Conservation (phyloP, 164 flowering plant genomes). For the Magnolia sinica region DNA sequence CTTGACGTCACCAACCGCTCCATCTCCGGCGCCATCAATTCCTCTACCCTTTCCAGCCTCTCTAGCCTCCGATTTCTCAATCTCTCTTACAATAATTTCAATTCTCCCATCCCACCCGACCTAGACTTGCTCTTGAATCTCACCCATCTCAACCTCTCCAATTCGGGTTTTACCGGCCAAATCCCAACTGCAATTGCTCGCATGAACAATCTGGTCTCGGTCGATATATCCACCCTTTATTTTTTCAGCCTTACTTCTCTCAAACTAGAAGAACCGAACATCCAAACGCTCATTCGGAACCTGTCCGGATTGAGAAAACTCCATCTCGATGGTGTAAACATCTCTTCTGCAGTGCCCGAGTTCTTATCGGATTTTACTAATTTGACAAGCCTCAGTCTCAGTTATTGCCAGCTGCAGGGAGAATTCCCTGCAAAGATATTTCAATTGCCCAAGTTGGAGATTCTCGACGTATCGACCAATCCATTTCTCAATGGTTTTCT, state of each 20-base stretch:
- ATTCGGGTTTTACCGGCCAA: slow-evolving; percentile 42
- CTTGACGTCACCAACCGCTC: slow-evolving; percentile 32
- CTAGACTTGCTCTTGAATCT: slow-evolving; percentile 35
- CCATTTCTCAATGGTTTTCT: slow-evolving; percentile 23
- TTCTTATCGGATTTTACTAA: too few species aligned
- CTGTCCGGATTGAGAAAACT: slow-evolving; percentile 26
- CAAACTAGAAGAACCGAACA: background rate
- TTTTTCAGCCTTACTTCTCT: background rate
- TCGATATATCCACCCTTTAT: slow-evolving; percentile 10
- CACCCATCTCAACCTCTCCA: slow-evolving; percentile 10
- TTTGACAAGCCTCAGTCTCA: too few species aligned
- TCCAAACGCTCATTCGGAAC: slow-evolving; percentile 8
- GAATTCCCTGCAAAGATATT: too few species aligned
- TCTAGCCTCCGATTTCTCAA: slow-evolving; percentile 29
- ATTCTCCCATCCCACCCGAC: slow-evolving; percentile 29
- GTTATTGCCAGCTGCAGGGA: too few species aligned
- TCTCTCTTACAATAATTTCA: slow-evolving; percentile 36
- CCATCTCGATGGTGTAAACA: slow-evolving; percentile 25
- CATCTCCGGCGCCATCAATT: slow-evolving; percentile 15
- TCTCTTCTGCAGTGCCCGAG: too few species aligned
- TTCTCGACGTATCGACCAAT: slow-evolving; percentile 26
- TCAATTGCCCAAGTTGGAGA: slow-evolving; percentile 18
- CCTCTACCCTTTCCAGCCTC: background rate
- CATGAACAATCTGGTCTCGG: slow-evolving; percentile 23
- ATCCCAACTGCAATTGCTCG: slow-evolving; percentile 32